A percentile compares a stretch with the other conserved stretches of the same genome.
Conservation (phyloP, 2,329 filamentous ascomycete species). For the Claviceps sp. region DNA sequence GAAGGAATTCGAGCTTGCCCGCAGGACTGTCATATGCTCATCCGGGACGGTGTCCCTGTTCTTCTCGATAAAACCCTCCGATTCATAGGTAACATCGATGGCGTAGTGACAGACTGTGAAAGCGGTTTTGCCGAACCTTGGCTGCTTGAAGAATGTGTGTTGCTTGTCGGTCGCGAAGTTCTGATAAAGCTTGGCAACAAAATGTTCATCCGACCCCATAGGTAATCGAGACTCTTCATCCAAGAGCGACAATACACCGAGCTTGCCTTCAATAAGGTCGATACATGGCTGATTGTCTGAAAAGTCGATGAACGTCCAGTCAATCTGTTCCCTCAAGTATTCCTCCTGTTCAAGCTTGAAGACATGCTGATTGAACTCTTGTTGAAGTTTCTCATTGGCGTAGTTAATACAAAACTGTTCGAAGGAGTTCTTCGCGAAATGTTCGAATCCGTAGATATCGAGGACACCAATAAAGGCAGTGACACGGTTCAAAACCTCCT, state of each 20-base stretch:
- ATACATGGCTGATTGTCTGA: constrained; percentile 99
- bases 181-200: constrained; percentile 90
- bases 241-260: constrained; percentile 80
- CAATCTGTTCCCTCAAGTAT: constrained; percentile 89
- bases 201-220: constrained; percentile 95
- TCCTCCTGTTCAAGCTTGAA: constrained; percentile 99
- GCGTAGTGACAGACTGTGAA: constrained; percentile 99
- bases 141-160: constrained; percentile 97
- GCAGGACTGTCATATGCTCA: constrained; percentile 90
- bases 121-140: constrained; percentile 88
- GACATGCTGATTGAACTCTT: constrained; percentile 98
- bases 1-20: constrained; percentile 73
- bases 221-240: constrained; percentile 94
- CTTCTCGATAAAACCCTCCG: constrained; percentile 98
- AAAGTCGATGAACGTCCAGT: constrained; percentile 99
- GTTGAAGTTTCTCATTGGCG: constrained; percentile 96
- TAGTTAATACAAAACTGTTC: constrained; percentile 99
- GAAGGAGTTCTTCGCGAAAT: constrained; percentile 99
- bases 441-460: constrained; percentile 98
- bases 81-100: constrained; percentile 95
- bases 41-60: constrained; percentile 97
- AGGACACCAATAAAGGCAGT: constrained; percentile 91
- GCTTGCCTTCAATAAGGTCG: constrained; percentile 91
- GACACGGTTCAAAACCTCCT: constrained; percentile 71
- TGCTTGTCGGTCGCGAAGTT: constrained; percentile 86